These are phyloP conservation scores for Geranium brycei DNA, from an alignment of 345 rosid genomes.

Conservation along the genomic window DNA sequence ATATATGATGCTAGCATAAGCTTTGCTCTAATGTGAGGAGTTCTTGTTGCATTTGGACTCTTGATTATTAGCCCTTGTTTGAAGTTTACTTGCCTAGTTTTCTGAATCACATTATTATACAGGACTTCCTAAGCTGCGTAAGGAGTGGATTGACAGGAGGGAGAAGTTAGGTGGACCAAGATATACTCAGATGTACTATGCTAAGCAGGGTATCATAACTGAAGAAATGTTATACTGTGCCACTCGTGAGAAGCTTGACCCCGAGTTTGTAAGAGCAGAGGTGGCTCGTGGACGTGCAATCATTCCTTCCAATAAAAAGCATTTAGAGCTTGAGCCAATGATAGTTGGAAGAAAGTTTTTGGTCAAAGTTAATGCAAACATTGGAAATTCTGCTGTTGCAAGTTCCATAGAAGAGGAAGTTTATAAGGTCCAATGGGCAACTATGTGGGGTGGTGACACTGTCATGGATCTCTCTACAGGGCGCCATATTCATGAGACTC, in stretches of 20 bases:
- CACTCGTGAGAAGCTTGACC: constrained; percentile 86
- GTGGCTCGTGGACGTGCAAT: constrained; percentile 95
- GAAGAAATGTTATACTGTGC: constrained; percentile 95
- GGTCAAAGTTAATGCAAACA: constrained; percentile 96
- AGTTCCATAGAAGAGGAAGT: constrained; percentile 98
- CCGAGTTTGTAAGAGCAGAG: constrained; percentile 93
- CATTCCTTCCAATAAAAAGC: constrained; percentile 96
- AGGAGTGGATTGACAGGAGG: constrained; percentile 75
- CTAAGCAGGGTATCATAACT: constrained; percentile 89
- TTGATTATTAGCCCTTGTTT: background rate
- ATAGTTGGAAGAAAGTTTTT: constrained; percentile 86
- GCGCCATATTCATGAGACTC: constrained; percentile 95
- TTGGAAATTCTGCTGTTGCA: constrained; percentile 91
- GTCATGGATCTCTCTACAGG: constrained; percentile 99
- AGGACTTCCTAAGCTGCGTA: constrained; percentile 87
- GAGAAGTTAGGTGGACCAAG: constrained; percentile 71
- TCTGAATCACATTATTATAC: constrained; percentile 14
- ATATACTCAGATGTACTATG: constrained; percentile 94
- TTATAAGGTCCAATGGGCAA: constrained; percentile 99
- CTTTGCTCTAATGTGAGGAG: too few species aligned
- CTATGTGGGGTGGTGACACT: constrained; percentile 98
- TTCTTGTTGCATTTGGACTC: too few species aligned
- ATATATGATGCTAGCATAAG: background rate
- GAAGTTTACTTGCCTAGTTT: constrained; percentile 2
- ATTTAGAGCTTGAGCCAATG: constrained; percentile 91